Conservation (phyloP, 2,329 filamentous ascomycete genomes). For the Nannizzia gypsea region DNA sequence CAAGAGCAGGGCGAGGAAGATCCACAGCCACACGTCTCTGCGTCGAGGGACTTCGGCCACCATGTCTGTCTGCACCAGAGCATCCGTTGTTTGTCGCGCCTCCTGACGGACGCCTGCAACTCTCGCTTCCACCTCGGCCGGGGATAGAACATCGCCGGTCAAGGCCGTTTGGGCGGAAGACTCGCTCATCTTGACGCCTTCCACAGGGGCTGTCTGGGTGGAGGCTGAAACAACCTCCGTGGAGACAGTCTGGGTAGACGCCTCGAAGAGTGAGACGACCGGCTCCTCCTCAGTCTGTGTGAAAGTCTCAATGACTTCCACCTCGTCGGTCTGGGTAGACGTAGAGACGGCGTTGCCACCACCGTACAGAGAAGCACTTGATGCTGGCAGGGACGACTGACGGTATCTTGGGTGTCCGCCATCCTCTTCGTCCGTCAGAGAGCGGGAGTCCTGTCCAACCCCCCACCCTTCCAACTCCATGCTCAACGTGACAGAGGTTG, state of each 20-base stretch:
- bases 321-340: constrained; percentile 3
- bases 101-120: not conserved
- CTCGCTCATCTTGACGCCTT: not conserved
- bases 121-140: constrained; percentile 6
- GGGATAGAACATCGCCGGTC: constrained; percentile 4
- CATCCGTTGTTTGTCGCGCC: constrained; percentile 10
- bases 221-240: constrained; percentile 5
- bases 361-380: constrained; percentile 6
- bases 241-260: constrained; percentile 4
- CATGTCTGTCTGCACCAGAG: constrained; percentile 10
- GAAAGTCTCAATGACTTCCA: constrained; percentile 7
- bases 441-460: constrained; percentile 1
- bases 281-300: constrained; percentile 8
- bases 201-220: constrained; percentile 7
- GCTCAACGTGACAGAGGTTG: not conserved
- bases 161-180: constrained; percentile 3
- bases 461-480: constrained; percentile 2
- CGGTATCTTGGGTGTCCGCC: not conserved
- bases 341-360: constrained; percentile 3
- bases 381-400: not conserved
- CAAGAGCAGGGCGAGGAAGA: constrained; percentile 11
- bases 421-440: constrained; percentile 1
- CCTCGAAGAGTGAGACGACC: not conserved
- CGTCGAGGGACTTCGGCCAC: constrained; percentile 5
- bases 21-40: constrained; percentile 1